Evolutionary conservation across 2,329 filamentous ascomycete species (phyloP).

Genomic region (Chaetomiaceae sp.): DNA sequence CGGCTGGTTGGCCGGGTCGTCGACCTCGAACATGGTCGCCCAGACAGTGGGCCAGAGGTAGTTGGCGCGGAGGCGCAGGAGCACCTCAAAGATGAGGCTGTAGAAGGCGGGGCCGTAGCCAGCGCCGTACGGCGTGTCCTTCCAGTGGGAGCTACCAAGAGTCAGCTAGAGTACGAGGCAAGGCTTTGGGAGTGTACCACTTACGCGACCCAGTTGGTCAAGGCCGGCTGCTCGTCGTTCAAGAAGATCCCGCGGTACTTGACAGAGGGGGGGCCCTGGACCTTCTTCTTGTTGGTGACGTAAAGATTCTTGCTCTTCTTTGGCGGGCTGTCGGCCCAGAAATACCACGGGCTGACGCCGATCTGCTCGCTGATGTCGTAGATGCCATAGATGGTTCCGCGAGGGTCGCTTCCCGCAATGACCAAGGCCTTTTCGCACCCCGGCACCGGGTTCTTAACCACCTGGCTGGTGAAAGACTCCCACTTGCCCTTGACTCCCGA

Average conservation of each 20-base stretch:
- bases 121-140: conserved; percentile 42
- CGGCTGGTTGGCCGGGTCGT: conserved; percentile 64
- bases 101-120: conserved; percentile 62
- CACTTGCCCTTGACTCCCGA: conserved; percentile 57
- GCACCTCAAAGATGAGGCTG: conserved; percentile 63
- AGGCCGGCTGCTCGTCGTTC: conserved; percentile 64
- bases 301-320: conserved; percentile 51
- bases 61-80: conserved; percentile 66
- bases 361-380: conserved; percentile 72
- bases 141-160: conserved; percentile 32
- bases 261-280: conserved; percentile 57
- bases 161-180: not conserved
- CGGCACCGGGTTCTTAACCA: conserved; percentile 54
- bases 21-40: conserved; percentile 67
- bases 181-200: conserved; percentile 7
- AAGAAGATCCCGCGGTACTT: conserved; percentile 68
- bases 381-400: conserved; percentile 65
- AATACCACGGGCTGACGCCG: conserved; percentile 67
- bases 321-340: conserved; percentile 59
- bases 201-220: conserved; percentile 60
- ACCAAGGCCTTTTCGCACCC: conserved; percentile 57
- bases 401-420: conserved; percentile 61
- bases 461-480: conserved; percentile 62
- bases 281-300: conserved; percentile 48
- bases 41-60: conserved; percentile 67